phyloP scores from a whole-genome alignment of 495 filamentous ascomycete genomes.

The Schizothecium vesticola region DNA sequence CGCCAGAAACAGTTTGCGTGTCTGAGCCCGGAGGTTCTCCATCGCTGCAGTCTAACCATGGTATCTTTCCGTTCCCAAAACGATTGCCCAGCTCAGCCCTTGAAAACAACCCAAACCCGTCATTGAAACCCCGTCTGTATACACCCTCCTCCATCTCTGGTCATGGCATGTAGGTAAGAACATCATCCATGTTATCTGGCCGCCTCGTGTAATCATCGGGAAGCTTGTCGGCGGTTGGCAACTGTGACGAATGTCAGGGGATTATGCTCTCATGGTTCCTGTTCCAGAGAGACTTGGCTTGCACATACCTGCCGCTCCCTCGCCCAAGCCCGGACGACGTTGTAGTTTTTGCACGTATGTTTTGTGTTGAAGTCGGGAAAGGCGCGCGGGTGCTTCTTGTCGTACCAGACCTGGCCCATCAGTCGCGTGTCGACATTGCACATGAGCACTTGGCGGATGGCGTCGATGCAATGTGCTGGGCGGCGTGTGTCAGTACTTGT shows the following conservation, averaged over 20 bases:
- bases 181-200: background rate
- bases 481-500: background rate
- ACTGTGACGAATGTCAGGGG: background rate
- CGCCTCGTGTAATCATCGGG: background rate
- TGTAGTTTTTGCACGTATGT: slow-evolving; percentile 53
- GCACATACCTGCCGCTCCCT: slow-evolving; percentile 36
- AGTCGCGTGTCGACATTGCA: slow-evolving; percentile 49
- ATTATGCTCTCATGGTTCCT: background rate
- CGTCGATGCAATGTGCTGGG: slow-evolving; percentile 49
- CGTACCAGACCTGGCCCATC: slow-evolving; percentile 49
- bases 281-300: background rate
- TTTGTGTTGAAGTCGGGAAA: slow-evolving; percentile 53
- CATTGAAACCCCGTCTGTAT: background rate
- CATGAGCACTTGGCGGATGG: slow-evolving; percentile 52
- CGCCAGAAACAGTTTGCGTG: background rate
- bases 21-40: background rate
- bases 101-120: background rate
- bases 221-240: background rate
- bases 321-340: slow-evolving; percentile 47
- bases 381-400: slow-evolving; percentile 36
- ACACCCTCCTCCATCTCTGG: background rate
- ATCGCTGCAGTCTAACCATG: background rate
- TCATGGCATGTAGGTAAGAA: background rate
- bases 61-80: background rate
- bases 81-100: background rate